Conservation (phyloP, 1,139 yeast species). For the Magnusiomyces ingens region DNA sequence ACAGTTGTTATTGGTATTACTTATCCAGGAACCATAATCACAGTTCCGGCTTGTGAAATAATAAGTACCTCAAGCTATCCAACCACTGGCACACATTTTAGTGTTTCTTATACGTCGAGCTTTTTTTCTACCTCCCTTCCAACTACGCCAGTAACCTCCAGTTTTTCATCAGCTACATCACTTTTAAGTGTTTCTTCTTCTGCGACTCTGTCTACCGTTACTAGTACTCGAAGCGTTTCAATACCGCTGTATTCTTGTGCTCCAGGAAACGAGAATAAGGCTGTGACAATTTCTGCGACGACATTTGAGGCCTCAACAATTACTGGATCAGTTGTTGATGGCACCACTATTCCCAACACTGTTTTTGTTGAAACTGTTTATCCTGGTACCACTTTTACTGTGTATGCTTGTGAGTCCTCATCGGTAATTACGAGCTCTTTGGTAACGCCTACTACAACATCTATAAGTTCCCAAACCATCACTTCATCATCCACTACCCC, state of each 20-base stretch:
- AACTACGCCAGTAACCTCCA: slow-evolving; percentile 34
- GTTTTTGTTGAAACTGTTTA: neutral
- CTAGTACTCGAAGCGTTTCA: slow-evolving; percentile 6
- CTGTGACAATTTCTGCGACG: neutral
- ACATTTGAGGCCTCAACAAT: slow-evolving; percentile 6
- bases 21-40: slow-evolving; percentile 8
- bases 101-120: slow-evolving; percentile 16
- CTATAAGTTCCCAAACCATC: neutral
- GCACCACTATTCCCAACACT: neutral
- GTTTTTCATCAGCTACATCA: slow-evolving; percentile 10
- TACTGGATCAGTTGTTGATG: slow-evolving; percentile 7
- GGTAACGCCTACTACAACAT: neutral
- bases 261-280: slow-evolving; percentile 11
- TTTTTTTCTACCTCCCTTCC: slow-evolving; percentile 27
- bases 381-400: neutral
- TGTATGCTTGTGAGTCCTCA: neutral
- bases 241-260: slow-evolving; percentile 12
- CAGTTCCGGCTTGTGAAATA: slow-evolving; percentile 2
- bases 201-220: neutral
- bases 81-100: slow-evolving; percentile 5
- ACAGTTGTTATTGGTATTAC: slow-evolving; percentile 11
- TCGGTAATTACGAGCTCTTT: neutral
- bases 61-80: neutral
- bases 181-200: neutral
- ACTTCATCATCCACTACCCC: neutral